Conservation (phyloP, 75 land plant species). For the Selaginella tamariscina region DNA sequence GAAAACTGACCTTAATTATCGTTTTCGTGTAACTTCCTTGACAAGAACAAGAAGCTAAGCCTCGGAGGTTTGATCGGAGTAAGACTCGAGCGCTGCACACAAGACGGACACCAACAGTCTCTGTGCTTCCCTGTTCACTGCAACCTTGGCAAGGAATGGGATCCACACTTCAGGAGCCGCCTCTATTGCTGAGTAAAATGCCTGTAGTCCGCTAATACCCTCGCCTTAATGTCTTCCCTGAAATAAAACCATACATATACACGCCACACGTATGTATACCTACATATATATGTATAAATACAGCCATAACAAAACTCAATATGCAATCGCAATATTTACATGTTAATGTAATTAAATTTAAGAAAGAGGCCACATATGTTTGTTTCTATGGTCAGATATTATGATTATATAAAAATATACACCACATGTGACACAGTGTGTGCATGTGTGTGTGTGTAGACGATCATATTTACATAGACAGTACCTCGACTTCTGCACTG, state of each 20-base stretch:
- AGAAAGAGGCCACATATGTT: not conserved
- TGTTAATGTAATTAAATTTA: not conserved
- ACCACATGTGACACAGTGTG: no score
- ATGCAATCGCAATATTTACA: not conserved
- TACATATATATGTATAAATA: not conserved
- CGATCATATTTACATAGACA: not conserved
- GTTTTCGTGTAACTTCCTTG: not conserved
- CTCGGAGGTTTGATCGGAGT: not conserved
- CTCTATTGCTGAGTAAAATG: conserved; percentile 36
- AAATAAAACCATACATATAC: not conserved
- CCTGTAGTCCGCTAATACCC: conserved; percentile 40
- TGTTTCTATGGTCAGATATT: not conserved
- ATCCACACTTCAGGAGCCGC: conserved; percentile 70
- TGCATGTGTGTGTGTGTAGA: no score
- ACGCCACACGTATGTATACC: conserved; percentile 21
- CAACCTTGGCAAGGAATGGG: conserved; percentile 37
- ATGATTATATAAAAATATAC: not conserved
- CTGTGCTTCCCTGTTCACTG: conserved; percentile 43
- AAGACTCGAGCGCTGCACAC: conserved; percentile 18
- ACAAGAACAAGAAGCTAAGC: not conserved
- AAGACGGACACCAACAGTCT: conserved; percentile 32
- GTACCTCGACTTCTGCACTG: not conserved
- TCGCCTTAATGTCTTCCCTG: conserved; percentile 17
- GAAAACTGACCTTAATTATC: no score
- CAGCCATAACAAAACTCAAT: not conserved